phyloP scores from a whole-genome alignment of 192 early-diverging fungal genomes.

The Coemansia sp. region DNA sequence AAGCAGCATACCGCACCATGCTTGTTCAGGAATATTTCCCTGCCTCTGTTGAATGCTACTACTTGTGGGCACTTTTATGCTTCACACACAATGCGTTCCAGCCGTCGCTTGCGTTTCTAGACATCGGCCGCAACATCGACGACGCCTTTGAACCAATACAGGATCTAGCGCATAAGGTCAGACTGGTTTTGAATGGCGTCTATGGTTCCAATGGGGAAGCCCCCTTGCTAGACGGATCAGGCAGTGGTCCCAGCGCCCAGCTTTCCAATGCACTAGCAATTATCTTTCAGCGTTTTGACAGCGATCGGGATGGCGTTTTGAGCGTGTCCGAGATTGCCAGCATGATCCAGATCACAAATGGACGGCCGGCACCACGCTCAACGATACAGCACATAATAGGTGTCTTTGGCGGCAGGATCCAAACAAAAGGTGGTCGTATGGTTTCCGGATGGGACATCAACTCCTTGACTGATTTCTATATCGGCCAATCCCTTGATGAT shows the following conservation, averaged over 20 bases:
- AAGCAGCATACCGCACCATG: conserved; percentile 40
- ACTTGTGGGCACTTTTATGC: conserved; percentile 54
- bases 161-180: conserved; percentile 40
- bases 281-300: conserved; percentile 46
- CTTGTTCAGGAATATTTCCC: conserved; percentile 52
- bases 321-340: conserved; percentile 30
- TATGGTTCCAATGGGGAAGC: conserved; percentile 31
- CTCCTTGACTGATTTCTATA: conserved; percentile 42
- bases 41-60: conserved; percentile 51
- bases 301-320: conserved; percentile 52
- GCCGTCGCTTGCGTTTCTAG: conserved; percentile 33
- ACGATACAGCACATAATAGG: conserved; percentile 37
- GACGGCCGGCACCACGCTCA: conserved; percentile 24
- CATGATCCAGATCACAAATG: conserved; percentile 44
- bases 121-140: conserved; percentile 37
- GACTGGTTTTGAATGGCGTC: conserved; percentile 23
- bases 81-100: conserved; percentile 46
- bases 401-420: conserved; percentile 41
- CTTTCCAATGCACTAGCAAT: conserved; percentile 38
- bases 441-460: conserved; percentile 33
- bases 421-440: conserved; percentile 20
- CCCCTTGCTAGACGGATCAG: conserved; percentile 35
- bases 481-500: conserved; percentile 49
- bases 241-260: conserved; percentile 39
- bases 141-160: conserved; percentile 30